These are phyloP conservation scores for Centella asiatica DNA, from an alignment of 129 eudicot genomes.

Conservation along the genomic window DNA sequence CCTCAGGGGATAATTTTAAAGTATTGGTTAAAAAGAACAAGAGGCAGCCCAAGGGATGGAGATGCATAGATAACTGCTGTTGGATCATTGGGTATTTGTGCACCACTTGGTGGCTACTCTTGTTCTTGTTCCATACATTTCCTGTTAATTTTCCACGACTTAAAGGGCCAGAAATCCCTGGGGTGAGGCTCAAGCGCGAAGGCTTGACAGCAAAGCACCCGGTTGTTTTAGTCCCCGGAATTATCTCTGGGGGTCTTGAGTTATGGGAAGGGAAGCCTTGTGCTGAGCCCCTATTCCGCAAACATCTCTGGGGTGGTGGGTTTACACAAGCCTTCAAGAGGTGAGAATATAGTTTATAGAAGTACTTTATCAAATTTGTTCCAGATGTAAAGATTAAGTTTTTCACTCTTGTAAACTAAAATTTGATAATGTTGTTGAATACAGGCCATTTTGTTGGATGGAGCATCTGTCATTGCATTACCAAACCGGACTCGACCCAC, in stretches of 20 bases:
- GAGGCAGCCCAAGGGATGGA: constrained; percentile 34
- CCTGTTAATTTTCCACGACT: constrained; percentile 51
- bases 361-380: background rate
- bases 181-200: constrained; percentile 59
- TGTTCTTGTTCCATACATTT: constrained; percentile 52
- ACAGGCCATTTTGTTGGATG: constrained; percentile 94
- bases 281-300: constrained; percentile 64
- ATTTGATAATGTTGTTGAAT: constrained; percentile 14
- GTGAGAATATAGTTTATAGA: no score
- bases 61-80: constrained; percentile 61
- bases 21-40: constrained; percentile 18
- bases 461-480: constrained; percentile 85
- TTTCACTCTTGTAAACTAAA: background rate
- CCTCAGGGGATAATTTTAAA: constrained; percentile 10
- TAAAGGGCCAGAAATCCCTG: constrained; percentile 59
- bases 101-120: constrained; percentile 68
- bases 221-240: constrained; percentile 85
- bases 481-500: constrained; percentile 95
- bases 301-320: constrained; percentile 93
- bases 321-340: constrained; percentile 65
- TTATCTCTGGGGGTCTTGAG: constrained; percentile 93
- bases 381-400: background rate
- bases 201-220: constrained; percentile 75
- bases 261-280: constrained; percentile 97
- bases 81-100: constrained; percentile 71